A percentile compares a stretch with the other conserved stretches of the same genome.
These are phyloP conservation scores for Linum tenue DNA, from an alignment of 345 rosid genomes.

Conservation along the genomic window DNA sequence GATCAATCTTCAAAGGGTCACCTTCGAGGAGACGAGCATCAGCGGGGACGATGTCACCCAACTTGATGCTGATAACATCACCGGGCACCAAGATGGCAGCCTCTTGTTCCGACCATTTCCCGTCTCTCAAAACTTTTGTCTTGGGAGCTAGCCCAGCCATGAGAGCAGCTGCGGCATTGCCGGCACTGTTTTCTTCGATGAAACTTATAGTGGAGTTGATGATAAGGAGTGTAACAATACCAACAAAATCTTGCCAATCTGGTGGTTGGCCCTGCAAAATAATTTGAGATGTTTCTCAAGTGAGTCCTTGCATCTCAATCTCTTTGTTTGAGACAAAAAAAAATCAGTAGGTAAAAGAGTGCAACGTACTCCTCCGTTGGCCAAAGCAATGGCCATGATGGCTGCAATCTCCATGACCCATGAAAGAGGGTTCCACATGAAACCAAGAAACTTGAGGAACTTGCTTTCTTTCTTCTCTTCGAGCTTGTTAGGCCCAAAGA, in stretches of 20 bases:
- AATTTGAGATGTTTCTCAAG: too few relatives aligned
- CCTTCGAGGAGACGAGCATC: conserved; percentile 84
- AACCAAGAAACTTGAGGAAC: conserved; percentile 63
- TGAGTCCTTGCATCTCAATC: too few relatives aligned
- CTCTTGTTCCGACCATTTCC: conserved; percentile 68
- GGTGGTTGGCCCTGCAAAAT: conserved; percentile 64
- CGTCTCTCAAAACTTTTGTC: conserved; percentile 70
- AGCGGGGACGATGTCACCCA: conserved; percentile 79
- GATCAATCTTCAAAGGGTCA: conserved; percentile 72
- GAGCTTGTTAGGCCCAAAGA: conserved; percentile 89
- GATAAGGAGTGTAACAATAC: conserved; percentile 54
- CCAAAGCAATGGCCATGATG: conserved; percentile 74
- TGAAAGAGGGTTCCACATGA: conserved; percentile 92
- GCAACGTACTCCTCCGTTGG: conserved; percentile 61
- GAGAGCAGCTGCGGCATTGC: conserved; percentile 78
- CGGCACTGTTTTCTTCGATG: conserved; percentile 81
- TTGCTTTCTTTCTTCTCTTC: conserved; percentile 85
- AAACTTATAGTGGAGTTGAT: conserved; percentile 79
- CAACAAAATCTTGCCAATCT: conserved; percentile 82
- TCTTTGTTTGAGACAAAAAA: background rate
- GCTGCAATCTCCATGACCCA: conserved; percentile 95
- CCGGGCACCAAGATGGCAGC: conserved; percentile 72
- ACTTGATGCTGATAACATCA: conserved; percentile 64
- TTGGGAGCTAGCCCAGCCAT: conserved; percentile 71
- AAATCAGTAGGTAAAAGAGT: background rate